Evolutionary conservation across 768 basidiomycete species (phyloP), one percentile per base, ranked within the genome.

Genomic region (Rhizopogon salebrosus): DNA sequence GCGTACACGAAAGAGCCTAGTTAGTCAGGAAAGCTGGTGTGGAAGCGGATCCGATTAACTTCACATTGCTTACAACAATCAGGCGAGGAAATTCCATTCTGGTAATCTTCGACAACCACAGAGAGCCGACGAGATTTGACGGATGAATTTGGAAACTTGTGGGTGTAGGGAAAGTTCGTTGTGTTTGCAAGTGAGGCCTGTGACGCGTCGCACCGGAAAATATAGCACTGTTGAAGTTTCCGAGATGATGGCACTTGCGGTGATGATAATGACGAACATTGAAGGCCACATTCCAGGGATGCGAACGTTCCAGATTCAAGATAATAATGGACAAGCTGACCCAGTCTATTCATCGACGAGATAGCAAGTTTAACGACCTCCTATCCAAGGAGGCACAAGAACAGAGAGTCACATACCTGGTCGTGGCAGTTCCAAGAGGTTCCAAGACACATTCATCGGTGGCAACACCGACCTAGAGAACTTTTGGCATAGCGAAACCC

Each of bases 41-140:
- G 49, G 29, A 73, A 54, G 45, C 53, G 59, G 41, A 62, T 61
- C 37, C 57, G 56, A 53, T 76, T 72, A 50, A 75, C 68, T n/a
- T n/a, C 35, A 63, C 58, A 46, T 67, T 72, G 39, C 68, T 69
- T 16, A 67, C 69, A 29, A 72, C 60, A 41, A 75, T 62, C 3
- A 75, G 64, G 20, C 65, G 53, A 34, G 45, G 51, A 73, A 53
- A 41, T 54, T n/a, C n/a, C n/a, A n/a, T n/a, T n/a, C n/a, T n/a
- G 57, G 54, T 65, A 65, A 46, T 64, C 56, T 20, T 73, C 74
- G 73, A 73, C 22, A 74, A 55, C 9, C 70, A 69, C n/a, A 75
- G 54, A 2, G 57, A 60, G 29, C 60, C 57, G 18, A 74, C 39
- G 42, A 20, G 41, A 20, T 57, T 34, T 6, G 68, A 57, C 5